Base-by-base conservation (phyloP, 148 eudicot species). In the Oxyria digyna region DNA sequence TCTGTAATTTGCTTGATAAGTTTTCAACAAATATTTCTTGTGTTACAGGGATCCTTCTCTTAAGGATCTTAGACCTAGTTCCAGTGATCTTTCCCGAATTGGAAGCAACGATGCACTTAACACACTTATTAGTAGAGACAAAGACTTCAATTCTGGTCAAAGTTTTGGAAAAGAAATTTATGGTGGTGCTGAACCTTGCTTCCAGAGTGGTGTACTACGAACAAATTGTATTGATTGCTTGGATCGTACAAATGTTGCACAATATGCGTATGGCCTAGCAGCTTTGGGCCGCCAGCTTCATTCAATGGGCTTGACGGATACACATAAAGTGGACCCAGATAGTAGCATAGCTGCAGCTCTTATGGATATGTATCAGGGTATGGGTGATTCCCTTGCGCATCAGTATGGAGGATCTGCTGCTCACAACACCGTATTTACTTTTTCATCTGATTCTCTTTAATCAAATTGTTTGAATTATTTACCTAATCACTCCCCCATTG, bases 391-490 rank as follows among this genome's bases (percentile, higher is more conserved):
- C 77, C 87, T 95, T 75, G 97, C 99, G 17, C 99, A 88, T 55
- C 99, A 95, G 72, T 95, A 95, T 77, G 99, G 97, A 81, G 99
- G 99, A 73, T 95, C 99, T 12, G 99, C 96, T 11, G 99, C 99
- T 77, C 99, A 91, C 79, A 95, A 91, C 73, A 87, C 97, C 48
- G 97, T 90, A 85, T 65, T 81, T 79, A 38, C 63, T 48, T 57
- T 72, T 21, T 66, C 18, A 42, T 24, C 54, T 41, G 11, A 69
- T 69, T 52, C 29, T 24, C 10, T 4, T 24, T 23, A 20, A 52
- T 52, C 31, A 23, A 52, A 9, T 52, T 52, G 62, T 52, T 52
- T 27, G 21, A 21, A 8, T 18, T 21, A 21, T 52, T 52, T 23
- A 52, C 59, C 59, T 21, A 52, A 52, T 52, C 14, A 24, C 14